Base-by-base conservation (phyloP, 305 asterid genomes). In the Plantago coronopus region DNA sequence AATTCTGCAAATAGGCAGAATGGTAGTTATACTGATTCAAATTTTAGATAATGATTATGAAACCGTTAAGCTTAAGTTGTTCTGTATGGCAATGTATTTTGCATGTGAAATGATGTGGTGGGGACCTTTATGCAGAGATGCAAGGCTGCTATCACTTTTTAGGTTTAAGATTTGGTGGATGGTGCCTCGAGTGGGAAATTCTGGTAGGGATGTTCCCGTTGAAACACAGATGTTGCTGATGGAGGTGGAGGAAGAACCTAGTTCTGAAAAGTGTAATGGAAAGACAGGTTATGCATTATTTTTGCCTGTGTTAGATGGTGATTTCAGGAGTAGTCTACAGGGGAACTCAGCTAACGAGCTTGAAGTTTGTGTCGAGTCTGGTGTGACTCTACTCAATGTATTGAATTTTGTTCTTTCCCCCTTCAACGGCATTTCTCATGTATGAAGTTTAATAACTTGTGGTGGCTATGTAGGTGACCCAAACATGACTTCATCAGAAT, bases 131-230 rank as follows among this genome's bases (percentile, higher is more conserved):
- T n/a, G n/a, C n/a, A n/a, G n/a, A n/a, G n/a, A n/a, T n/a, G n/a
- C n/a, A n/a, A n/a, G n/a, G n/a, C n/a, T n/a, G n/a, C n/a, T n/a
- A n/a, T n/a, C n/a, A n/a, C n/a, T n/a, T n/a, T n/a, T n/a, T n/a
- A n/a, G n/a, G n/a, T n/a, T n/a, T n/a, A 85, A 82, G 69, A 76
- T 85, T 20, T 85, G 94, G 94, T 85, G 94, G 94, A 85, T 85
- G 94, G 80, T 75, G 54, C 94, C 87, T 0, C 78, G 87, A 1
- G 66, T 80, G 1, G 94, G 94, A 68, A 79, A 60, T 51, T 79
- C 75, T 4, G 86, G 72, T 0, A 69, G 77, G 4, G 88, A 83
- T 8, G 74, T 83, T 44, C 90, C 94, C 7, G 5, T 78, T 66
- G 90, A 77, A 68, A 85, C 89, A 16, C 94, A 85, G 27, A 72